These are phyloP conservation scores for Serendipita sp. DNA, from an alignment of 768 basidiomycete genomes.

Conservation along the genomic window DNA sequence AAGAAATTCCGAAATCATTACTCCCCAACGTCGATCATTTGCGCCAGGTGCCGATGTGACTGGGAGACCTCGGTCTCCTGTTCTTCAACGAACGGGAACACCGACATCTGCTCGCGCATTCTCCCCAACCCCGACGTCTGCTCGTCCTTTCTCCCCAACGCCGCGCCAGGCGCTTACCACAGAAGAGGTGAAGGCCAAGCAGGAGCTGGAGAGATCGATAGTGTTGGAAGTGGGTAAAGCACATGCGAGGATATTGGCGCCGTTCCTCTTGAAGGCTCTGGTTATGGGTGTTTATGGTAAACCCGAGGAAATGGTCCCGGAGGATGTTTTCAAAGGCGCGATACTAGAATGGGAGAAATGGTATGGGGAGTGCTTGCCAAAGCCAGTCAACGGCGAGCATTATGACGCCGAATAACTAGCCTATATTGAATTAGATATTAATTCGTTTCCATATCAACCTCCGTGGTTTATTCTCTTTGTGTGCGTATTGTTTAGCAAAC, in stretches of 20 bases:
- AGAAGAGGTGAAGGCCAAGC: slow-evolving; percentile 19
- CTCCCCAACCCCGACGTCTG: slow-evolving; percentile 2
- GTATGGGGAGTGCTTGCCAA: slow-evolving; percentile 8
- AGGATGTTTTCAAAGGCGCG: neutral
- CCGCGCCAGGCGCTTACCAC: slow-evolving; percentile 12
- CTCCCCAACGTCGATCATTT: neutral
- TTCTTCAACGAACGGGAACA: neutral
- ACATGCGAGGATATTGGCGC: slow-evolving; percentile 47
- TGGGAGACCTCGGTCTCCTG: neutral
- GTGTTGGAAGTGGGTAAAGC: slow-evolving; percentile 35
- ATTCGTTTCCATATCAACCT: neutral
- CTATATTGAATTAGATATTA: neutral
- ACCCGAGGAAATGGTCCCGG: slow-evolving; percentile 8
- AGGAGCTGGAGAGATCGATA: slow-evolving; percentile 20
- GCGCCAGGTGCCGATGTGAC: neutral
- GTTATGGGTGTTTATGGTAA: slow-evolving; percentile 58
- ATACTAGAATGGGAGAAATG: slow-evolving; percentile 9
- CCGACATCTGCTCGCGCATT: neutral
- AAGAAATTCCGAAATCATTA: slow-evolving; percentile 11
- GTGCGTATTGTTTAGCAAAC: neutral
- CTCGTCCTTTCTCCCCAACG: slow-evolving; percentile 8
- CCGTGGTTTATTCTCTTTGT: neutral
- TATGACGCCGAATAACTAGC: neutral
- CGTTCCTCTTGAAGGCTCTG: slow-evolving; percentile 53
- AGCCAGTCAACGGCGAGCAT: neutral